Percentiles rank a stretch among this genome's conserved stretches.
phyloP scores from a whole-genome alignment of 371 early-diverging fungal genomes.

The Saksenaea oblongispora region DNA sequence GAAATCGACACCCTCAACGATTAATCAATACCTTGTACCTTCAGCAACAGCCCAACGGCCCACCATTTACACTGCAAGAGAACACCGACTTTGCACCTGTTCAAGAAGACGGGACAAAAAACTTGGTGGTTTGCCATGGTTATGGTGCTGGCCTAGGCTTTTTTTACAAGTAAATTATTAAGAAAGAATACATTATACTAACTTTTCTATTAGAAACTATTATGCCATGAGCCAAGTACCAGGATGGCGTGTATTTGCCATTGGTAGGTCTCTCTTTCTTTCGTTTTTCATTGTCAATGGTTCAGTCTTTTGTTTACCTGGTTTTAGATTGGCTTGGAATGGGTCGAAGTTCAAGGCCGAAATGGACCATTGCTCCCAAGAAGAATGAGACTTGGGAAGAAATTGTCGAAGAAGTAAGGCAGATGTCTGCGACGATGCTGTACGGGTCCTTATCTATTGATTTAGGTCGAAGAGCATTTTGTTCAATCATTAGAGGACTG shows the following conservation, averaged over 20 bases:
- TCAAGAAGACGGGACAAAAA: slow-evolving; percentile 36
- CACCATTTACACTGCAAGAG: slow-evolving; percentile 26
- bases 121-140: slow-evolving; percentile 88
- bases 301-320: not conserved
- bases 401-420: slow-evolving; percentile 44
- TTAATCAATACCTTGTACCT: slow-evolving; percentile 38
- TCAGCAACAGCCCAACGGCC: slow-evolving; percentile 13
- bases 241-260: slow-evolving; percentile 73
- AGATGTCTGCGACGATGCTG: not conserved
- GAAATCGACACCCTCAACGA: slow-evolving; percentile 16
- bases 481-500: slow-evolving; percentile 91
- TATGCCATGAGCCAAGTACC: slow-evolving; percentile 64
- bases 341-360: slow-evolving; percentile 81
- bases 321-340: slow-evolving; percentile 84
- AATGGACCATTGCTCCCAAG: slow-evolving; percentile 50
- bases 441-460: slow-evolving; percentile 26
- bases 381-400: slow-evolving; percentile 50
- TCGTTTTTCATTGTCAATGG: not conserved
- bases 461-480: slow-evolving; percentile 82
- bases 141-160: slow-evolving; percentile 91
- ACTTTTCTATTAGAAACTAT: slow-evolving; percentile 57
- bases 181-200: not conserved
- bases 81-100: slow-evolving; percentile 36
- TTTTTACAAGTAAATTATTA: slow-evolving; percentile 58
- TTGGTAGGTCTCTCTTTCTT: slow-evolving; percentile 53